Evolutionary conservation across 2,329 filamentous ascomycete genomes (phyloP), one percentile per base, ranked within the genome.

Genomic region (Neopestalotiopsis clavispora): DNA sequence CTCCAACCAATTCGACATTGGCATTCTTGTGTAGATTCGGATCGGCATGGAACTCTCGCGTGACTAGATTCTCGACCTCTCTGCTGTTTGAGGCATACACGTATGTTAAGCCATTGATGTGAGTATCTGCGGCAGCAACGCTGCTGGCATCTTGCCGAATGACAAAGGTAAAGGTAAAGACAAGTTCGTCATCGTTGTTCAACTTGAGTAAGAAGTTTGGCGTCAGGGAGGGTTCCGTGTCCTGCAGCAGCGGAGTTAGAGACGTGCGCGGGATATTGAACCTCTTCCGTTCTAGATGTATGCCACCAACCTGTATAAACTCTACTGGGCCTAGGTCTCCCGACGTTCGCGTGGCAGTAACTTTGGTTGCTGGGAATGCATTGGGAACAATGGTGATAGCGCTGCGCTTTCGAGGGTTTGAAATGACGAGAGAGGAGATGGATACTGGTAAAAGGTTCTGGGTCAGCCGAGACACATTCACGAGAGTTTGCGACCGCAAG

Each of bases 1-100:
- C 94, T 3, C 96, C 96, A n/a, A 99, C 91, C 59, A 98, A 86
- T 76, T 97, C 92, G 52, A 99, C 96, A 78, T 98, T 98, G 67
- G 94, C 88, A 78, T 98, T 98, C 79, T 97, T 98, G 84, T 99
- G 96, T 68, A 99, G 85, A 77, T 99, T 99, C 0, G 96, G 96
- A 77, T 99, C 94, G 73, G 95, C 94, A 74, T 98, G 94, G 76
- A 99, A 98, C 80, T 99, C 96, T 74, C 95, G 88, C 17, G 95
- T 98, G 62, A 98, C 91, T 61, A 99, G 84, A 73, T 96, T 98
- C 77, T 98, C 96, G 67, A 99, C 89, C 76, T 99, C 96, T 81
- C 89, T 92, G 40, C 90, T 84, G 66, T 91, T 97, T 0, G 95
- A 94, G 57, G 94, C 95, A 79, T 95, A 95, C 71, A 97, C 92